Evolutionary conservation across 495 filamentous ascomycete species (phyloP).

Genomic region (Xylaria sp.): DNA sequence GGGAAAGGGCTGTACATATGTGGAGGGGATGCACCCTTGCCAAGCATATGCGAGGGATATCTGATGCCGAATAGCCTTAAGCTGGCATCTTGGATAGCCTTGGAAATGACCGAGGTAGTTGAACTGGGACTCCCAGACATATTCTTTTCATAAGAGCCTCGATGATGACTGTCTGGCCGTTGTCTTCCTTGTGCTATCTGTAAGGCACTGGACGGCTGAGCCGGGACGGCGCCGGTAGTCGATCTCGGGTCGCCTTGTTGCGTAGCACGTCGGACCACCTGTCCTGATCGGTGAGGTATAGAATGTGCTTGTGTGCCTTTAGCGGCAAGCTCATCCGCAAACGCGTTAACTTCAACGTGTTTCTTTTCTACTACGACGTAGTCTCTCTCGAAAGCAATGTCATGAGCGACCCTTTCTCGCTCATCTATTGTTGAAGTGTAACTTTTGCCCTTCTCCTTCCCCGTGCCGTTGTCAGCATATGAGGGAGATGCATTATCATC

Average conservation of each 20-base stretch:
- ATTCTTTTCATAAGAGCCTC: constrained; percentile 77
- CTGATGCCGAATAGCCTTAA: constrained; percentile 80
- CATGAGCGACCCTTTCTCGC: constrained; percentile 79
- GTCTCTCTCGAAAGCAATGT: constrained; percentile 87
- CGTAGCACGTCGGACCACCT: constrained; percentile 61
- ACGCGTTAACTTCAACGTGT: constrained; percentile 93
- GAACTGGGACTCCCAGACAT: constrained; percentile 78
- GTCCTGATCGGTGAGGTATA: constrained; percentile 52
- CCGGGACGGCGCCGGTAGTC: constrained; percentile 63
- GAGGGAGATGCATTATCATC: constrained; percentile 35
- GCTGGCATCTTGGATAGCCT: constrained; percentile 93
- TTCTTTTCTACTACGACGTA: constrained; percentile 97
- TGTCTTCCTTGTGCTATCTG: constrained; percentile 67
- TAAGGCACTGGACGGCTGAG: constrained; percentile 65
- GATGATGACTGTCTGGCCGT: constrained; percentile 69
- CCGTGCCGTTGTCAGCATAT: constrained; percentile 25
- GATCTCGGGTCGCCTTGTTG: constrained; percentile 68
- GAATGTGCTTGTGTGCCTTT: constrained; percentile 68
- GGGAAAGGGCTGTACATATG: constrained; percentile 82
- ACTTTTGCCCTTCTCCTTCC: constrained; percentile 35
- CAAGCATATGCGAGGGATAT: constrained; percentile 69
- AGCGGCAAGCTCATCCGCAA: constrained; percentile 91
- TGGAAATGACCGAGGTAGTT: constrained; percentile 88
- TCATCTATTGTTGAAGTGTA: constrained; percentile 60
- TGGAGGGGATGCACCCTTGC: constrained; percentile 77